Conservation (phyloP, 257 asterid genomes). For the Solanum chilense region DNA sequence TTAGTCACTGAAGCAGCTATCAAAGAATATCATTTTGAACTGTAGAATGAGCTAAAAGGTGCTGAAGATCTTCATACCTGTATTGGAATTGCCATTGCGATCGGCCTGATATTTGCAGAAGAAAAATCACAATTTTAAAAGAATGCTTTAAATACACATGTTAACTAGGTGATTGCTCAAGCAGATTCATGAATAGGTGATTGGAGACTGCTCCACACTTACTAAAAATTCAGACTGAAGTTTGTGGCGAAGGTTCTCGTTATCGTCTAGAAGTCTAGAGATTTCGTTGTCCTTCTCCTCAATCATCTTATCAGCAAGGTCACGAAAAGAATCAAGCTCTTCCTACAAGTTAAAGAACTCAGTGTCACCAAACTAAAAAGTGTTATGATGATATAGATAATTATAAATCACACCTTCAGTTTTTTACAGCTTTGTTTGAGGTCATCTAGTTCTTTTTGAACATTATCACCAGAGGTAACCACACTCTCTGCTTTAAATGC, state of each 20-base stretch:
- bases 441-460: constrained; percentile 58
- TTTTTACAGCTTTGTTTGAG: constrained; percentile 43
- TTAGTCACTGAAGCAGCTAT: not conserved
- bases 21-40: not conserved
- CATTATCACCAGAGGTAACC: constrained; percentile 33
- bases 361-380: not conserved
- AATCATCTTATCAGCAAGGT: constrained; percentile 95
- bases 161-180: not conserved
- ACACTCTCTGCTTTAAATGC: constrained; percentile 53
- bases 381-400: not conserved
- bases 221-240: constrained; percentile 66
- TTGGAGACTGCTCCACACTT: constrained; percentile 4
- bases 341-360: constrained; percentile 38
- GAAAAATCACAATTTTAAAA: not conserved
- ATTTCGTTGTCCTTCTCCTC: constrained; percentile 94
- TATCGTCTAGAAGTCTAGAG: constrained; percentile 74
- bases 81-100: constrained; percentile 21
- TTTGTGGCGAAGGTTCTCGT: constrained; percentile 49
- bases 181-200: not conserved
- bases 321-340: constrained; percentile 73
- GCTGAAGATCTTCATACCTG: constrained; percentile 37
- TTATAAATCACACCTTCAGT: constrained; percentile 47
- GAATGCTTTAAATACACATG: not conserved
- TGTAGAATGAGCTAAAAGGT: not conserved
- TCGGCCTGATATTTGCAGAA: constrained; percentile 42